Percentiles rank a stretch among this genome's conserved stretches.
Evolutionary conservation across 2,329 filamentous ascomycete genomes (phyloP).

Genomic region (Byssoonygena ceratinophila): DNA sequence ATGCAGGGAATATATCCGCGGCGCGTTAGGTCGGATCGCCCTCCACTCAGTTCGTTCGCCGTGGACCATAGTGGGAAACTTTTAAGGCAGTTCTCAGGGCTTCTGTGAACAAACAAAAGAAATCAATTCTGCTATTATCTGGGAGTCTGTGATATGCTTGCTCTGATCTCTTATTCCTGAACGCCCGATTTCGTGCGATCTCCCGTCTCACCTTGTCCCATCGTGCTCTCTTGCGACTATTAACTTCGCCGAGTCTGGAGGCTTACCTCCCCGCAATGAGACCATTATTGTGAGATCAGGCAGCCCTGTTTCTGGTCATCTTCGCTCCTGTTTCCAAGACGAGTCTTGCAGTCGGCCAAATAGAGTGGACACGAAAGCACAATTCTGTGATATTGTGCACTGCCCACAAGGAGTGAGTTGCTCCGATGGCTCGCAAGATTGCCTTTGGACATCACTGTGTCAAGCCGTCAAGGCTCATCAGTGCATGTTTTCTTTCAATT

Average conservation of each 20-base stretch:
- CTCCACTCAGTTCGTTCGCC: not conserved
- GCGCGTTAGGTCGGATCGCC: slow-evolving; percentile 1
- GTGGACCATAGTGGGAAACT: not conserved
- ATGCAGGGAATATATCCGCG: slow-evolving; percentile 8
- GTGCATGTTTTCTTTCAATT: not conserved
- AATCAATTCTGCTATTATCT: not conserved
- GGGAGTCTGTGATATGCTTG: not conserved
- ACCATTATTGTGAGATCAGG: not conserved
- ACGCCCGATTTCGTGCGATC: not conserved
- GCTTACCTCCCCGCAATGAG: not conserved
- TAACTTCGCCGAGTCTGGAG: not conserved
- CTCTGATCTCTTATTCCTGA: not conserved
- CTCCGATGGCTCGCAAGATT: no score
- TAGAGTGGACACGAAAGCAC: not conserved
- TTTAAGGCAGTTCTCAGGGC: not conserved
- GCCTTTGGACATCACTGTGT: not conserved
- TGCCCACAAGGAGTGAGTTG: not conserved
- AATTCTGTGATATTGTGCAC: not conserved
- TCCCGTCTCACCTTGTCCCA: not conserved
- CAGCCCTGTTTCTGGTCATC: not conserved
- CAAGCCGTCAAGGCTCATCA: not conserved
- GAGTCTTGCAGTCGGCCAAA: not conserved
- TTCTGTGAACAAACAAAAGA: not conserved
- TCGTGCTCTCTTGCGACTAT: not conserved
- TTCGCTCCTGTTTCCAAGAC: not conserved